A percentile compares a stretch with the other conserved stretches of the same genome.
Conservation (phyloP, 768 basidiomycete species). For the Pleurotus tuoliensis region DNA sequence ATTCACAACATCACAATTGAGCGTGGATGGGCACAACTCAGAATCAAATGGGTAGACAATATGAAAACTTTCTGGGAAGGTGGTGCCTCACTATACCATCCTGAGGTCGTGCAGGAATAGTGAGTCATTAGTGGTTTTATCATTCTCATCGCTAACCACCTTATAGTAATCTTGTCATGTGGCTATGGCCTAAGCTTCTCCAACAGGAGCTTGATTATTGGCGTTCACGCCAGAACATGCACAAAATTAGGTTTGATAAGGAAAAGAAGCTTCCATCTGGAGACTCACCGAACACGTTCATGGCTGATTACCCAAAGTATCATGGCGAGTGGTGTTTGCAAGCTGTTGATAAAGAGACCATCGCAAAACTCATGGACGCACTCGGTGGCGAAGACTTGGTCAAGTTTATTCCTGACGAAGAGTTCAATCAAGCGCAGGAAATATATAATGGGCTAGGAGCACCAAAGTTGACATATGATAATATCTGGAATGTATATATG, state of each 20-base stretch:
- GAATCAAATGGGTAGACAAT: constrained; percentile 26
- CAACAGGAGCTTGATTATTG: constrained; percentile 20
- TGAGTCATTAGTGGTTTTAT: neutral
- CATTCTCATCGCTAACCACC: neutral
- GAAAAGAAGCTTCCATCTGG: constrained; percentile 19
- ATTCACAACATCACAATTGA: constrained; percentile 27
- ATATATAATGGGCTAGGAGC: constrained; percentile 11
- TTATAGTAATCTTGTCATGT: constrained; percentile 21
- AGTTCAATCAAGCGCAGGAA: constrained; percentile 11
- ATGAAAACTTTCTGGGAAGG: constrained; percentile 18
- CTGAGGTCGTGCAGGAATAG: constrained; percentile 9
- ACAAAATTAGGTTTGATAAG: constrained; percentile 12
- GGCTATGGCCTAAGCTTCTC: constrained; percentile 26
- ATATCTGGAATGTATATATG: constrained; percentile 18
- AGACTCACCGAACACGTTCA: constrained; percentile 18
- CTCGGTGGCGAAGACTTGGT: constrained; percentile 20
- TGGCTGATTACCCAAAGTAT: constrained; percentile 13
- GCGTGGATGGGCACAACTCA: constrained; percentile 22
- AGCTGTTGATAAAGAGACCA: constrained; percentile 14
- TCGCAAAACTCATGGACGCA: constrained; percentile 17
- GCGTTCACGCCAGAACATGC: constrained; percentile 14
- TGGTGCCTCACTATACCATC: constrained; percentile 17
- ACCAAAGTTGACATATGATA: constrained; percentile 11
- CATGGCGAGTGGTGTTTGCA: constrained; percentile 16
- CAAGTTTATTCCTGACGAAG: constrained; percentile 16